Base-by-base conservation (phyloP, 345 rosid species). In the Eucalyptus curtisii region DNA sequence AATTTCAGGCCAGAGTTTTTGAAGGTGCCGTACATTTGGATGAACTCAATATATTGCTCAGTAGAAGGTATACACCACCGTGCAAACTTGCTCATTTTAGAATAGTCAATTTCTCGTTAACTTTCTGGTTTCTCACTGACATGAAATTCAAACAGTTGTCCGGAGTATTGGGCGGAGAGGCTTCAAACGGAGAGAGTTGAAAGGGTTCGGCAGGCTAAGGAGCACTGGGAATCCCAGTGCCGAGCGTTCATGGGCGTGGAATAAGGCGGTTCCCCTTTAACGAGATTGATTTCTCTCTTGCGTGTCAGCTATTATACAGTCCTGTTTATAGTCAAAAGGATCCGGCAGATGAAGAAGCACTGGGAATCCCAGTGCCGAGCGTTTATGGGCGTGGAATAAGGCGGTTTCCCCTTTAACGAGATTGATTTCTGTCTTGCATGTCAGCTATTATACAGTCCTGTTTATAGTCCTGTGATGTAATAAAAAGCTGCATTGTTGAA, bases 171-270 rank as follows among this genome's bases (percentile, higher is more conserved):
- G 99, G 93, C 92, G 89, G 91, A 96, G 82, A 92, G 98, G 84
- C 95, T 95, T 53, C 90, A 89, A 86, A 91, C 93, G 7, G 99
- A 98, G 90, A 94, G 98, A 91, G 91, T 66, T 13, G 96, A 96
- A 90, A 93, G 99, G 93, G 57, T 97, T 87, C 91, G 88, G 52
- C 97, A 95, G 88, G 96, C 95, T 31, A 97, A 96, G 91, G 96
- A 97, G 85, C 96, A 98, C 66, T 98, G 99, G 99, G 99, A 98
- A 87, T 87, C 80, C 30, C 97, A 96, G 89, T 95, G 97, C 87
- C 93, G 95, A 44, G 93, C 97, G 49, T 95, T 97, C 92, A 80
- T 92, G 45, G 98, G 99, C 30, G 90, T 95, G 66, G 96, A 92
- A 86, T 49, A 45, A 45, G 47, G 42, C 84, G 55, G 1, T 85